Conservation (phyloP, 768 basidiomycete species). For the Amanita exitialis region DNA sequence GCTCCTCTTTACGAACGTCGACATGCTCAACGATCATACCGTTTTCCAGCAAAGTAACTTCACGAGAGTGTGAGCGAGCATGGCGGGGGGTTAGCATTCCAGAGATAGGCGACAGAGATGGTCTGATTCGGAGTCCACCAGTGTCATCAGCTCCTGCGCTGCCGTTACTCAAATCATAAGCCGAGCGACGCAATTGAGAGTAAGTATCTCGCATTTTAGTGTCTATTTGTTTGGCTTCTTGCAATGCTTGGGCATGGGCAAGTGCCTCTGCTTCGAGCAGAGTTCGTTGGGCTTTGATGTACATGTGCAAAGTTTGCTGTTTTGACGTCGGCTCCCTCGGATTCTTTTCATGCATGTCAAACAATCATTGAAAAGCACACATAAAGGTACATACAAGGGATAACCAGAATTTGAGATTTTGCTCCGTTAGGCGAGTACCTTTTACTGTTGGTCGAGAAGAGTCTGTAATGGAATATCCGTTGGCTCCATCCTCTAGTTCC, state of each 20-base stretch:
- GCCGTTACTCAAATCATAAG: conserved; percentile 52
- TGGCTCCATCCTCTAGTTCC: conserved; percentile 60
- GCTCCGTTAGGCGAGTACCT: conserved; percentile 65
- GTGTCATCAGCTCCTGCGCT: conserved; percentile 43
- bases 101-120: conserved; percentile 35
- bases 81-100: conserved; percentile 27
- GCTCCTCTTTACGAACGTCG: conserved; percentile 71
- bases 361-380: conserved; percentile 3
- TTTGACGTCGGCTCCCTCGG: conserved; percentile 83
- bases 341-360: conserved; percentile 43
- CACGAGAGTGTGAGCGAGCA: conserved; percentile 47
- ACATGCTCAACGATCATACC: conserved; percentile 88
- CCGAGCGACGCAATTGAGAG: conserved; percentile 68
- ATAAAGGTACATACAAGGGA: conserved; percentile 46
- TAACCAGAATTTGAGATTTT: conserved; percentile 74
- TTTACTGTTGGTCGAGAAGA: conserved; percentile 48
- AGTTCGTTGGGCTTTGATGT: conserved; percentile 73
- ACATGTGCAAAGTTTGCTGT: conserved; percentile 71
- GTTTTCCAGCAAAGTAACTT: conserved; percentile 76
- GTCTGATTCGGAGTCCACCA: conserved; percentile 63
- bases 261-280: conserved; percentile 76
- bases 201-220: conserved; percentile 73
- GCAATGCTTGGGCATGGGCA: conserved; percentile 68
- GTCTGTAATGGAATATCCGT: conserved; percentile 42
- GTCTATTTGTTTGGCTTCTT: conserved; percentile 69